Evolutionary conservation across 192 early-diverging fungal genomes (phyloP), one percentile per base, ranked within the genome.

Genomic region (Gonapodya prolifera): DNA sequence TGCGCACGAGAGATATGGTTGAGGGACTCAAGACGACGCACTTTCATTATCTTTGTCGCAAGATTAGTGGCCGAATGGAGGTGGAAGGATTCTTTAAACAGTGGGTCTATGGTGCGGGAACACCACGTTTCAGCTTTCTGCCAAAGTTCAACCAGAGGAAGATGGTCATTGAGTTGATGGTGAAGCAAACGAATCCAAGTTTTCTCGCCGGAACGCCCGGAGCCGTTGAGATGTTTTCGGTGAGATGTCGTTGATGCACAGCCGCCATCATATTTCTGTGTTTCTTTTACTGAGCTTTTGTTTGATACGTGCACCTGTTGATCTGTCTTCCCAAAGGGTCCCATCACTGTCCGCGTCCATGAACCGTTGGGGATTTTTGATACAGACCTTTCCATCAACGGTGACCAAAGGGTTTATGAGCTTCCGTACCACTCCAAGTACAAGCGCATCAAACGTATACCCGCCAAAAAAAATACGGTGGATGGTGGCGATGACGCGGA

Each of bases 371-470:
- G 86, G 28, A 81, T 73, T 0, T 88, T 87, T 79, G 87, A 88
- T 35, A 88, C 85, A 1, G 84, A 89, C 77, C 80, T 89, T 23
- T 77, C 93, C 36, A 91, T 99, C 69, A 90, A 92, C 35, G 92
- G 92, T 69, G 77, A 79, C 28, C 78, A 84, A 33, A 89, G 95
- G 79, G 87, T 91, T 34, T 94, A 92, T 74, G 94, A 98, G 78
- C 91, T 98, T 28, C 92, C 91, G 76, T 99, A 96, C 82, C 95
- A 98, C 82, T 97, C 96, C 18, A 98, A 98, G 83, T 98, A 99
- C 83, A 98, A 98, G 85, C 92, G 96, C 80, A 95, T 96, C 78
- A 87, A 93, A 17, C 87, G 94, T 34, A 93, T 91, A 79, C 92
- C 90, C 30, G 90, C 91, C 74, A 83, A 89, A 71, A 91, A 91